phyloP scores from a whole-genome alignment of 192 early-diverging fungal species.

The Funneliformis mosseae region DNA sequence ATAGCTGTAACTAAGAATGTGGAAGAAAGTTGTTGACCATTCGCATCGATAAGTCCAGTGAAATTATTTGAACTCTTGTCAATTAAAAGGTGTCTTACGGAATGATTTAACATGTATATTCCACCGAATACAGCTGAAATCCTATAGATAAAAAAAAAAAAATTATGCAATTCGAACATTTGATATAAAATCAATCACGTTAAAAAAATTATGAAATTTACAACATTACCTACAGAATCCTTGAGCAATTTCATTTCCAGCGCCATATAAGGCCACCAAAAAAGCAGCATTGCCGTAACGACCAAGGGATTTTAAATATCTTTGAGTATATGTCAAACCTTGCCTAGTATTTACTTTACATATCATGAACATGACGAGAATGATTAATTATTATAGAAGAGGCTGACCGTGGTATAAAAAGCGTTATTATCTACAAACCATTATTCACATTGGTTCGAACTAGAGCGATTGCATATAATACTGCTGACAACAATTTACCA shows the following conservation, averaged over 20 bases:
- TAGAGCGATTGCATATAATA: slow-evolving; percentile 67
- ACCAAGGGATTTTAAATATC: slow-evolving; percentile 78
- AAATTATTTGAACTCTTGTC: slow-evolving; percentile 45
- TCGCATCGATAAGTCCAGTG: slow-evolving; percentile 43
- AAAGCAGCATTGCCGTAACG: slow-evolving; percentile 84
- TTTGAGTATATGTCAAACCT: slow-evolving; percentile 68
- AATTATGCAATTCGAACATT: neutral
- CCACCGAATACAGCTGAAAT: slow-evolving; percentile 90
- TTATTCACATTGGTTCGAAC: slow-evolving; percentile 40
- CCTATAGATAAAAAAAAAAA: slow-evolving; percentile 40
- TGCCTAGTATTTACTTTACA: slow-evolving; percentile 53
- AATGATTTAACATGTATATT: slow-evolving; percentile 77
- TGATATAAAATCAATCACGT: neutral
- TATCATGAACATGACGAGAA: neutral
- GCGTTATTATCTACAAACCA: slow-evolving; percentile 27
- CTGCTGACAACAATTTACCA: slow-evolving; percentile 62
- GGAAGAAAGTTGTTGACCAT: slow-evolving; percentile 47
- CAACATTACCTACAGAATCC: slow-evolving; percentile 74
- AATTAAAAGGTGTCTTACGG: slow-evolving; percentile 45
- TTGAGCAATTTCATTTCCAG: slow-evolving; percentile 86
- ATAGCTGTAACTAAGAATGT: slow-evolving; percentile 54
- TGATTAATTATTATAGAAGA: no score
- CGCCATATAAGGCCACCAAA: slow-evolving; percentile 83
- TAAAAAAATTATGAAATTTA: neutral
- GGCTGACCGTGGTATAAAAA: no score